A percentile compares a stretch with the other conserved stretches of the same genome.
Conservation (phyloP, 2,329 filamentous ascomycete genomes). For the Ilyonectria robusta region DNA sequence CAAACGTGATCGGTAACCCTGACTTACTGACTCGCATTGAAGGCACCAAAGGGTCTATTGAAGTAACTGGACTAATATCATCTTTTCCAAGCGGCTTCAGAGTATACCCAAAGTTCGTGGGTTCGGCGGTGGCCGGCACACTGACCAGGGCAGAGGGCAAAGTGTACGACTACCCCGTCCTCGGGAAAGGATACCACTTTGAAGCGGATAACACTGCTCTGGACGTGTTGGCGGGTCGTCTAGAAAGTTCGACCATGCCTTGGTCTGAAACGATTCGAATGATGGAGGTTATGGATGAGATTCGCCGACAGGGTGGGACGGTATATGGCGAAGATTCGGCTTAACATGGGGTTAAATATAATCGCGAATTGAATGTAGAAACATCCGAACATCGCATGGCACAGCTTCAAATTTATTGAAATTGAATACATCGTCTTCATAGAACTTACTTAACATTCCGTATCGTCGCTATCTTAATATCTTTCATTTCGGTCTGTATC, state of each 20-base stretch:
- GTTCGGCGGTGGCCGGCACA: background rate
- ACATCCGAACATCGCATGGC: too few relatives aligned
- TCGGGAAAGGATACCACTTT: conserved; percentile 1
- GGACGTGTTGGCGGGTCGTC: background rate
- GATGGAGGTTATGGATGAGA: conserved; percentile 11
- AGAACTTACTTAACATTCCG: too few relatives aligned
- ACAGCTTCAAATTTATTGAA: too few relatives aligned
- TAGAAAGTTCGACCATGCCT: conserved; percentile 9
- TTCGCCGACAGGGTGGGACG: conserved; percentile 2
- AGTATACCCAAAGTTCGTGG: conserved; percentile 46
- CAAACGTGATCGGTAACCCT: conserved; percentile 41
- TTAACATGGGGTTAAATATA: background rate
- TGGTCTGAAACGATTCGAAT: conserved; percentile 1
- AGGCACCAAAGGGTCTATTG: conserved; percentile 55
- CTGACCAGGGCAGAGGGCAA: background rate
- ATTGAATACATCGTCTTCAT: too few relatives aligned
- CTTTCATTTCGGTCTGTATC: too few relatives aligned
- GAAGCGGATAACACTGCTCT: conserved; percentile 6
- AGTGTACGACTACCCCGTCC: background rate
- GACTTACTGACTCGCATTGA: conserved; percentile 56
- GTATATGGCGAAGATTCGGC: background rate
- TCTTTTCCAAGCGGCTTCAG: conserved; percentile 55
- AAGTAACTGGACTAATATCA: conserved; percentile 52
- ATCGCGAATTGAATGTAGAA: too few relatives aligned
- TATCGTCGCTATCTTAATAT: too few relatives aligned